Evolutionary conservation across 345 rosid species (phyloP).

Genomic region (Gossypium arboreum): DNA sequence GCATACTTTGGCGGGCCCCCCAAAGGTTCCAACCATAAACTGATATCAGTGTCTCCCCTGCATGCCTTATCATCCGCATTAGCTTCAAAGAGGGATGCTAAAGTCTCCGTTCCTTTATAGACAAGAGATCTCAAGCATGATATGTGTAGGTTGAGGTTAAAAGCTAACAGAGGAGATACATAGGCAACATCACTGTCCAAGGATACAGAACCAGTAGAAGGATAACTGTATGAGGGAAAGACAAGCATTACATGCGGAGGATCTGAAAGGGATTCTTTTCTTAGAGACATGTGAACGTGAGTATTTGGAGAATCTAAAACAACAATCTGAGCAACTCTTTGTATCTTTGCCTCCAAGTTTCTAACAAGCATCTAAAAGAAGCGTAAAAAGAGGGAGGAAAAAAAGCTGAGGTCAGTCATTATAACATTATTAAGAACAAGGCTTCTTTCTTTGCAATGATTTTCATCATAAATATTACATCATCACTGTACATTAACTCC

Average conservation of each 20-base stretch:
- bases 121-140: conserved; percentile 70
- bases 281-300: conserved; percentile 15
- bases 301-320: conserved; percentile 74
- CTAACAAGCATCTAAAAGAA: conserved; percentile 51
- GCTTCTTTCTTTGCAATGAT: neutral
- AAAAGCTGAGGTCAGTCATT: neutral
- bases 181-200: conserved; percentile 57
- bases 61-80: conserved; percentile 35
- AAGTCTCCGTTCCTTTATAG: conserved; percentile 47
- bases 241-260: conserved; percentile 42
- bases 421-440: neutral
- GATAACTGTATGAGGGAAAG: conserved; percentile 53
- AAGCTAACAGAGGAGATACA: conserved; percentile 77
- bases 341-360: conserved; percentile 45
- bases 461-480: neutral
- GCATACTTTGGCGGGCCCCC: conserved; percentile 58
- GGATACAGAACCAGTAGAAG: conserved; percentile 20
- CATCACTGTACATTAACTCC: neutral
- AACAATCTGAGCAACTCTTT: conserved; percentile 63
- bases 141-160: conserved; percentile 72
- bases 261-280: conserved; percentile 17
- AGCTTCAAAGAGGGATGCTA: conserved; percentile 55
- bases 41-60: conserved; percentile 34
- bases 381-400: too few species aligned
- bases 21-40: conserved; percentile 54